Evolutionary conservation across 352 stramenopile genomes (phyloP).

Genomic region (Stephanocyclus meneghinianus): DNA sequence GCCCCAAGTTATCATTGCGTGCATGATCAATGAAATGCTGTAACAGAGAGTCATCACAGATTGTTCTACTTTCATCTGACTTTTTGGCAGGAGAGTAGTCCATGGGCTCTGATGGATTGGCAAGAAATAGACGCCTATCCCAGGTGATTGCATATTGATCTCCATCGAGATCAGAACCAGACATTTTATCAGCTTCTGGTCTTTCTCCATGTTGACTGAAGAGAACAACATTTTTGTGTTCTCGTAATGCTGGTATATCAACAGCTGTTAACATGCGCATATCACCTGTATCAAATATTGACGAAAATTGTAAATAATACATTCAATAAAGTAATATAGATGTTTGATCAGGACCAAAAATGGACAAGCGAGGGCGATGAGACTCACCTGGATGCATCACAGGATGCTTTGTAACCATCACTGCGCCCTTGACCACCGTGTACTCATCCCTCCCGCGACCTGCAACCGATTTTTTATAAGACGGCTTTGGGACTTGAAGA

Average conservation of each 20-base stretch:
- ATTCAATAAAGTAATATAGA: no score
- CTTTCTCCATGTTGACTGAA: slow-evolving; percentile 35
- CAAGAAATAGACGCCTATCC: slow-evolving; percentile 32
- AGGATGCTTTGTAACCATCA: slow-evolving; percentile 43
- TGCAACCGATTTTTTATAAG: no score
- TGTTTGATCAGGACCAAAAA: no score
- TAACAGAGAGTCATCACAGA: slow-evolving; percentile 16
- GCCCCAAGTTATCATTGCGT: slow-evolving; percentile 24
- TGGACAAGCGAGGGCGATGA: no score
- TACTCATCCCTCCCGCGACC: slow-evolving; percentile 4
- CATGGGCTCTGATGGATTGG: slow-evolving; percentile 15
- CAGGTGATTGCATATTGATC: slow-evolving; percentile 42
- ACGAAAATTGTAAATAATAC: not conserved
- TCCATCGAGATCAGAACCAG: slow-evolving; percentile 35
- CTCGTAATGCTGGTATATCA: slow-evolving; percentile 25
- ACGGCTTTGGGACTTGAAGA: slow-evolving; percentile 12
- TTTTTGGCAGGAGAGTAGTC: slow-evolving; percentile 26
- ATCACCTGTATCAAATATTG: slow-evolving; percentile 17
- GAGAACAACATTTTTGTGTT: slow-evolving; percentile 37
- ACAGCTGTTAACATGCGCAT: slow-evolving; percentile 32
- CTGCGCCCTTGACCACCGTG: slow-evolving; percentile 13
- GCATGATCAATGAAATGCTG: slow-evolving; percentile 43
- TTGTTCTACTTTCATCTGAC: not conserved
- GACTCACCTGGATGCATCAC: slow-evolving; percentile 35
- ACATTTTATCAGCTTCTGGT: slow-evolving; percentile 40